These are phyloP conservation scores for Solanum virginianum DNA, from an alignment of 257 asterid genomes.

Conservation along the genomic window DNA sequence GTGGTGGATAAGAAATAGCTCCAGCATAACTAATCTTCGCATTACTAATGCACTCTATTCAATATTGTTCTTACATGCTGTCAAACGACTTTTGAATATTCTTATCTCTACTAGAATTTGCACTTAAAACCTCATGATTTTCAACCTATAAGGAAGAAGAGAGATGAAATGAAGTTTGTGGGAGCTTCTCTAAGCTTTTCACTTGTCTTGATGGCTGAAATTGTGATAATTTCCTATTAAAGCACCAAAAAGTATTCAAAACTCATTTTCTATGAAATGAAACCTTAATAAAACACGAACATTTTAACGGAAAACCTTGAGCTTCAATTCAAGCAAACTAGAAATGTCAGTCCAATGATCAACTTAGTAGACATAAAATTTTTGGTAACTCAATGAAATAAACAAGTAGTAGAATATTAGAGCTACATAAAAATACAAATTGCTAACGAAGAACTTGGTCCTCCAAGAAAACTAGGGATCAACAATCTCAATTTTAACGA, in stretches of 20 bases:
- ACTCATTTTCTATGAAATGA: too few relatives aligned
- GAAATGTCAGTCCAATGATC: background rate
- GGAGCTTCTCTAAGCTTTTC: background rate
- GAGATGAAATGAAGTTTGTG: background rate
- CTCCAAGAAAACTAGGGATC: constrained; percentile 25
- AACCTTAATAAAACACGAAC: background rate
- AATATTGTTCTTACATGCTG: background rate
- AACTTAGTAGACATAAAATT: background rate
- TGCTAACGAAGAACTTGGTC: background rate
- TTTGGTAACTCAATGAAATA: background rate
- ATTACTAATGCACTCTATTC: background rate
- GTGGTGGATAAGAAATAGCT: background rate
- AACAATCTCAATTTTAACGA: constrained; percentile 59
- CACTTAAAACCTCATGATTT: background rate
- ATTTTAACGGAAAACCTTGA: background rate
- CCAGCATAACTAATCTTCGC: background rate
- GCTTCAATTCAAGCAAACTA: background rate
- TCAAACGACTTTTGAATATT: background rate
- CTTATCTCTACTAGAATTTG: background rate
- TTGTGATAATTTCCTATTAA: background rate
- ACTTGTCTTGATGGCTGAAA: background rate
- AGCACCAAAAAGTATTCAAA: too few relatives aligned
- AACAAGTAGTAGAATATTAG: background rate
- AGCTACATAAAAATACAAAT: background rate
- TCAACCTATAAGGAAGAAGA: background rate